phyloP scores from a whole-genome alignment of 2,329 filamentous ascomycete genomes.

The Hymenoscyphus repandus region DNA sequence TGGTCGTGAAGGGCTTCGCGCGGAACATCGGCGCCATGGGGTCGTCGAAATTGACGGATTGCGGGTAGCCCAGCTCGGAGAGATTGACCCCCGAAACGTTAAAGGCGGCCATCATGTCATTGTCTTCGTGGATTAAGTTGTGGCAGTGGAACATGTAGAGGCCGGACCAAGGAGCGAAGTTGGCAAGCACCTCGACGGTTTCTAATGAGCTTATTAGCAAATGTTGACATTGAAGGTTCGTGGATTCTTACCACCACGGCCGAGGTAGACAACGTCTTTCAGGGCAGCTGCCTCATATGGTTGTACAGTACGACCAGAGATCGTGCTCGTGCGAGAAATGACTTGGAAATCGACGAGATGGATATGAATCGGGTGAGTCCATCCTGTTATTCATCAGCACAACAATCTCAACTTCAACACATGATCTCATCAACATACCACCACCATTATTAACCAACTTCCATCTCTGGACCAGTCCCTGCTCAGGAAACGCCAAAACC shows the following conservation, averaged over 20 bases:
- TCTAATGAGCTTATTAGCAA: too few species aligned
- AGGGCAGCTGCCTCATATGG: constrained; percentile 50
- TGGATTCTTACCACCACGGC: constrained; percentile 28
- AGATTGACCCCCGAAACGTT: constrained; percentile 19
- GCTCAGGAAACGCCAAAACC: constrained; percentile 42
- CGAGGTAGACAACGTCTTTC: constrained; percentile 54
- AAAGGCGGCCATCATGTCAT: constrained; percentile 32
- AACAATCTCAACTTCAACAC: neutral
- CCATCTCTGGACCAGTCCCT: constrained; percentile 42
- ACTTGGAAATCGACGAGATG: constrained; percentile 56
- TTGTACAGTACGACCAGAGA: constrained; percentile 28
- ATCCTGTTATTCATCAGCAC: constrained; percentile 2
- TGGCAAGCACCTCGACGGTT: constrained; percentile 44
- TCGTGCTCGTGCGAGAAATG: constrained; percentile 40
- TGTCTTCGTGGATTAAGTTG: constrained; percentile 31
- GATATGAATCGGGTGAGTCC: constrained; percentile 40
- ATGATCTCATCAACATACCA: too few species aligned
- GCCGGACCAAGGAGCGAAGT: constrained; percentile 49
- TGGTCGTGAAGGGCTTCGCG: constrained; percentile 19
- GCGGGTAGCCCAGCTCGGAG: constrained; percentile 16
- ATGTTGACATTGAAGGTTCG: neutral
- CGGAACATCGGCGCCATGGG: constrained; percentile 23
- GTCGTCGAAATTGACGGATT: constrained; percentile 19
- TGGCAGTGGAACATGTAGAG: constrained; percentile 42
- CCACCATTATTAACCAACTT: constrained; percentile 17